These are phyloP conservation scores for Lasiodiplodia gonubiensis DNA, from an alignment of 2,329 filamentous ascomycete species.

Conservation along the genomic window DNA sequence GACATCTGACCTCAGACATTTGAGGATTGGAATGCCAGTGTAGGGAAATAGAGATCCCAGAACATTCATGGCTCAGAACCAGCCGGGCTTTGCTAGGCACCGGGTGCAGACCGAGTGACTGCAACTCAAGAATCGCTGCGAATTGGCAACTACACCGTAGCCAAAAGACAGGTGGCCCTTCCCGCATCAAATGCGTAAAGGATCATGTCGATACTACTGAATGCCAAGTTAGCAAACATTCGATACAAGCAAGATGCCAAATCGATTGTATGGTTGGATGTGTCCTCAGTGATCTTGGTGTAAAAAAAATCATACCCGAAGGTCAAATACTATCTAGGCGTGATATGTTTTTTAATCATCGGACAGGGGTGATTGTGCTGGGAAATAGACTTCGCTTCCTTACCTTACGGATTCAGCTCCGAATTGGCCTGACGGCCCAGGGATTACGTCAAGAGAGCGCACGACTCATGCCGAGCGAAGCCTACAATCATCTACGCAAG, in stretches of 20 bases:
- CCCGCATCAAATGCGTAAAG: neutral
- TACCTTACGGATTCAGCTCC: constrained; percentile 2
- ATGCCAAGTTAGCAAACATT: constrained; percentile 8
- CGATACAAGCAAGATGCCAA: neutral
- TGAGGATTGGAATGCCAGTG: neutral
- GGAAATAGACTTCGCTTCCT: constrained; percentile 18
- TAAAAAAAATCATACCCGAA: constrained; percentile 61
- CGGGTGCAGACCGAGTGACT: neutral
- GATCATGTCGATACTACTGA: neutral
- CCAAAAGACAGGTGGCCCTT: neutral
- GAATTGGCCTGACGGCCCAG: neutral
- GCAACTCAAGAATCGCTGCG: neutral
- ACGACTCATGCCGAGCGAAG: neutral
- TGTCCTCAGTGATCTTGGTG: constrained; percentile 73
- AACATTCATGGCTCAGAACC: too few relatives aligned
- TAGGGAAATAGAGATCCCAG: neutral
- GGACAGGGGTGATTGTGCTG: constrained; percentile 47
- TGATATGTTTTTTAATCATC: constrained; percentile 69
- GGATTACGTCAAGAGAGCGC: neutral
- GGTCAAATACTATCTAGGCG: constrained; percentile 72
- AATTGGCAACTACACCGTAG: neutral
- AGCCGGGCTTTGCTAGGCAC: too few relatives aligned
- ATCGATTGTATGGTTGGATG: constrained; percentile 2
- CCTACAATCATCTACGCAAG: constrained; percentile 15
- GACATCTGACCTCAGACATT: neutral